Base-by-base conservation (phyloP, 23 red algal species). In the Gracilaria gracilis region DNA sequence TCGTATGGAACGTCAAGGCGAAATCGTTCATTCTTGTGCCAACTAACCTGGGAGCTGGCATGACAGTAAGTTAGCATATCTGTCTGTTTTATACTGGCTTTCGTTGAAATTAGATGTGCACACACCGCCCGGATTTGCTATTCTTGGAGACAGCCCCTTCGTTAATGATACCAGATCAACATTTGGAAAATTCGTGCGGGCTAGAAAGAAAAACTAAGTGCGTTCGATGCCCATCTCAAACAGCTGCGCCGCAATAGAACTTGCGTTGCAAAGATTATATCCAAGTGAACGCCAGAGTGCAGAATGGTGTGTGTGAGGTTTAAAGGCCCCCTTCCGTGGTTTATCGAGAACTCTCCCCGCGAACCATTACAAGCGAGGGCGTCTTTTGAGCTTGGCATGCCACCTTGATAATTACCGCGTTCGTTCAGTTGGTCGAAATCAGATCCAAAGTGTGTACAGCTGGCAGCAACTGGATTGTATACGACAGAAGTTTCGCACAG, bases 21-120 rank as follows among this genome's bases (percentile, higher is more conserved):
- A n/a, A n/a, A 31, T 87, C n/a, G 75, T 75, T 27, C 83, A 72
- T 51, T 16, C 48, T 50, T 61, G 58, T 25, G 48, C 58, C 27
- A 87, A 87, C 13, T 87, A 51, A 37, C 69, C 65, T 19, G 65
- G 83, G 36, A 87, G 83, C 48, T 74, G 61, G 83, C 83, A 87
- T 34, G 83, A 87, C 66, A 87, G 23, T 23, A 87, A 74, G 44
- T 42, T 87, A 21, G 83, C 83, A 21, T 46, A 65, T 69, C 24
- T 57, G 17, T 87, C 83, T 14, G 83, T 61, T 28, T 65, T 73
- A 12, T 47, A 61, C 29, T 90, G 75, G 72, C 87, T 49, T 6
- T 65, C 73, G 8, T 28, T 79, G 11, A 64, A 66, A 67, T 35
- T 74, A 27, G 27, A 79, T 59, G 5, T 6, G 9, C 85, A 49